A percentile compares a stretch with the other conserved stretches of the same genome.
phyloP scores from a whole-genome alignment of 1,139 yeast species.

The Pichiaceae sp. region DNA sequence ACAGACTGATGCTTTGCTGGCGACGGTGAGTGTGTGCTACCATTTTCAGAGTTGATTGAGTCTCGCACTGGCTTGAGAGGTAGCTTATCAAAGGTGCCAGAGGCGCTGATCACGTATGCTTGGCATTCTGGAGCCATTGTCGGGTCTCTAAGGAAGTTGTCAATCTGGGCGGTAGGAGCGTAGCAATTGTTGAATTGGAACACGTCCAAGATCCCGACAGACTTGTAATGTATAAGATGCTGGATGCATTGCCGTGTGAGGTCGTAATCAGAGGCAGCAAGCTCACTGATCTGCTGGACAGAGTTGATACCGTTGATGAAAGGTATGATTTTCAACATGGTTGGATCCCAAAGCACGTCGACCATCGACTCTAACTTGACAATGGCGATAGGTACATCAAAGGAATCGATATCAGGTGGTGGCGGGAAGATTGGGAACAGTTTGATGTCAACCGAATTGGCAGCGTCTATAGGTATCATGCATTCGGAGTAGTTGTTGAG shows the following conservation, averaged over 20 bases:
- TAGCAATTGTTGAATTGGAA: constrained; percentile 86
- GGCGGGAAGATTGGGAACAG: constrained; percentile 81
- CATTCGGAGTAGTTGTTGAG: constrained; percentile 93
- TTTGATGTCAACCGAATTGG: constrained; percentile 87
- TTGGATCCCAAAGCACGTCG: constrained; percentile 96
- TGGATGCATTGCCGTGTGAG: constrained; percentile 83
- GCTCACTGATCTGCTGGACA: constrained; percentile 62
- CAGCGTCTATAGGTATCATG: constrained; percentile 82
- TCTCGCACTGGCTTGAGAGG: constrained; percentile 9
- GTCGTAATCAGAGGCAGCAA: constrained; percentile 74
- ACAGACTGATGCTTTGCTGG: not conserved
- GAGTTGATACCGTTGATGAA: constrained; percentile 85
- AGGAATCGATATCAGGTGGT: constrained; percentile 64
- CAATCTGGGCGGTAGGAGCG: constrained; percentile 78
- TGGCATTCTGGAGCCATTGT: constrained; percentile 81
- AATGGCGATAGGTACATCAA: constrained; percentile 84
- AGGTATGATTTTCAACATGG: constrained; percentile 82
- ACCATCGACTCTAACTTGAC: constrained; percentile 63
- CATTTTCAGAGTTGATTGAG: constrained; percentile 14
- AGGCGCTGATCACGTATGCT: constrained; percentile 49
- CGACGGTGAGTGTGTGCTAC: constrained; percentile 6
- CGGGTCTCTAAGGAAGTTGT: constrained; percentile 54
- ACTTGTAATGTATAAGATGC: constrained; percentile 83
- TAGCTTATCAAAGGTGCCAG: constrained; percentile 18
- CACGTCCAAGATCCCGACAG: constrained; percentile 74